Conservation (phyloP, 441 rosid genomes). For the Gossypium trilobum region DNA sequence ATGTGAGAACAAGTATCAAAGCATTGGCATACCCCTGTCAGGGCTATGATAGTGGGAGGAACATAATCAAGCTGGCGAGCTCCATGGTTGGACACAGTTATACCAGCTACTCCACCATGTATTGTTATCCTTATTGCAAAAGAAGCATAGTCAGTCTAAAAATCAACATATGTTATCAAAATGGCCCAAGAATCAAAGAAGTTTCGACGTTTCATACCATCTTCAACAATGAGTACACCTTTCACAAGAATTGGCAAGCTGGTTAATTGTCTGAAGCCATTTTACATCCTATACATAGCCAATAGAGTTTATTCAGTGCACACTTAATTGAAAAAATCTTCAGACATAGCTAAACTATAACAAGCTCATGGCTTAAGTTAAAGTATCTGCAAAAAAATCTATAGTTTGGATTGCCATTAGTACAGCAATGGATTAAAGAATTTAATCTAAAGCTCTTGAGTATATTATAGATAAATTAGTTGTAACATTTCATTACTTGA, state of each 20-base stretch:
- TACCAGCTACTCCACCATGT: conserved; percentile 77
- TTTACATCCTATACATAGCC: conserved; percentile 32
- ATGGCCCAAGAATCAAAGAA: not conserved
- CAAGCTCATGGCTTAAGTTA: not conserved
- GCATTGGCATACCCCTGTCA: conserved; percentile 67
- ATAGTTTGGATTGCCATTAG: not conserved
- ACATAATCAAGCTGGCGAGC: conserved; percentile 92
- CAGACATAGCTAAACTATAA: not conserved
- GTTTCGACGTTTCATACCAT: conserved; percentile 37
- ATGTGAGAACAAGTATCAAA: not conserved
- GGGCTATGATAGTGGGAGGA: conserved; percentile 80
- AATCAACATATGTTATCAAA: not conserved
- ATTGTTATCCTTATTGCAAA: conserved; percentile 60
- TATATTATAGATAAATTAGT: not conserved
- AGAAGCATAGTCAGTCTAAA: not conserved
- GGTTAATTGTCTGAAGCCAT: conserved; percentile 58
- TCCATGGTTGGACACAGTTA: conserved; percentile 90
- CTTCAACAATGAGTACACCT: conserved; percentile 88
- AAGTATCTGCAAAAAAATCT: not conserved
- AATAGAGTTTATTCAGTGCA: not conserved
- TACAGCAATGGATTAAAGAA: not conserved
- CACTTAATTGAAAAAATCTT: not conserved
- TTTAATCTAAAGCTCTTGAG: not conserved
- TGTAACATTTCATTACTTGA: not conserved
- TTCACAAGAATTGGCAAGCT: conserved; percentile 62